A percentile compares a stretch with the other conserved stretches of the same genome.
Conservation (phyloP, 768 basidiomycete species). For the Leucocoprinus leucothites region DNA sequence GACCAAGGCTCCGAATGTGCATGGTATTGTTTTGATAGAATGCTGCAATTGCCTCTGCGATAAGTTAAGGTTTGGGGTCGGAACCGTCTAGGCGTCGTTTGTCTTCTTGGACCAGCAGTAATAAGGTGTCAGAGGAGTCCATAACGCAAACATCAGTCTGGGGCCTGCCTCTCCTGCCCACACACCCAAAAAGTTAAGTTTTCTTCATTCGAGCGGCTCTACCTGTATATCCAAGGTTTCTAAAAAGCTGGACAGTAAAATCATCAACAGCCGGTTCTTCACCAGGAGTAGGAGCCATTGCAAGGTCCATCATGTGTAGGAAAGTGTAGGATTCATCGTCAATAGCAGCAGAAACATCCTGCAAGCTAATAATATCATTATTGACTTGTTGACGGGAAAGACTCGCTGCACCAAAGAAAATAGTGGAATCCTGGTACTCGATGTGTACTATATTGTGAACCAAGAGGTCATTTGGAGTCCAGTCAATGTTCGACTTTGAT, state of each 20-base stretch:
- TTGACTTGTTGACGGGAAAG: constrained; percentile 19
- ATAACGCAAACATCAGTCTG: constrained; percentile 30
- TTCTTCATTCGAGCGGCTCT: constrained; percentile 19
- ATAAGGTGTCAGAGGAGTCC: constrained; percentile 14
- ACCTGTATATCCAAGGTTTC: constrained; percentile 19
- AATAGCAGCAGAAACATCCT: constrained; percentile 3
- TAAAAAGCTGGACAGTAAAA: constrained; percentile 27
- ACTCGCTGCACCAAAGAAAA: constrained; percentile 21
- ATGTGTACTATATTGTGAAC: constrained; percentile 23
- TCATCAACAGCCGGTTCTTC: constrained; percentile 33
- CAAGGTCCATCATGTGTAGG: constrained; percentile 19
- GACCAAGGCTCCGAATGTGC: constrained; percentile 11
- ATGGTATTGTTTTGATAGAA: constrained; percentile 23
- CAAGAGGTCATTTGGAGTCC: constrained; percentile 18
- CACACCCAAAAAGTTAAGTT: constrained; percentile 25
- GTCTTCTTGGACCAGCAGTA: constrained; percentile 21
- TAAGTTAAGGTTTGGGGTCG: constrained; percentile 16
- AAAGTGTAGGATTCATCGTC: constrained; percentile 15
- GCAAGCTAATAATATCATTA: constrained; percentile 6
- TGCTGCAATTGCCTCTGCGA: constrained; percentile 20
- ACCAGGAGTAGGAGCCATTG: constrained; percentile 14
- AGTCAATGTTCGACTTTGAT: too few relatives aligned
- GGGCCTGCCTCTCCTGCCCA: constrained; percentile 20
- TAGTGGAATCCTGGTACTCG: constrained; percentile 17
- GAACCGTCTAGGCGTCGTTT: constrained; percentile 11